phyloP scores from a whole-genome alignment of 192 early-diverging fungal species.

The Coemansia erecta region DNA sequence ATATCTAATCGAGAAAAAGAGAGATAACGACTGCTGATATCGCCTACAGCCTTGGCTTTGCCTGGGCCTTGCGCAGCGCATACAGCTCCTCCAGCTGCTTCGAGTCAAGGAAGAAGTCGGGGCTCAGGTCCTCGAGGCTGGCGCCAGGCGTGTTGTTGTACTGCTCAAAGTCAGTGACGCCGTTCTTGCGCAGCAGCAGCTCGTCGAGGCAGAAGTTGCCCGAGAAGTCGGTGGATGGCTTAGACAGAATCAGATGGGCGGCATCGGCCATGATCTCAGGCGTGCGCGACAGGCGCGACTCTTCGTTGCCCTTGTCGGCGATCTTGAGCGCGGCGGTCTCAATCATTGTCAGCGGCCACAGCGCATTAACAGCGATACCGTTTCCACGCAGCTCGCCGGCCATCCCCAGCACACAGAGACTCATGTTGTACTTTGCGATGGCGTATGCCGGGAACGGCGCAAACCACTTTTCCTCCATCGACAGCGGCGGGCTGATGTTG shows the following conservation, averaged over 20 bases:
- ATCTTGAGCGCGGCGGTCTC: slow-evolving; percentile 66
- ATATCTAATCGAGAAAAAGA: too few relatives aligned
- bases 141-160: slow-evolving; percentile 63
- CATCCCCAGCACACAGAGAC: slow-evolving; percentile 69
- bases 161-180: slow-evolving; percentile 68
- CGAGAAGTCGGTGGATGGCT: slow-evolving; percentile 55
- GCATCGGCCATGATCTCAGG: slow-evolving; percentile 82
- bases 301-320: slow-evolving; percentile 13
- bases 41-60: slow-evolving; percentile 12
- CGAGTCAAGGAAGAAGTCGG: slow-evolving; percentile 65
- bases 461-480: slow-evolving; percentile 72
- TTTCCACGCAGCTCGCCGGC: slow-evolving; percentile 63
- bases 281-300: slow-evolving; percentile 19
- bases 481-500: slow-evolving; percentile 69
- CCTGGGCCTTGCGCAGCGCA: slow-evolving; percentile 32
- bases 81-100: slow-evolving; percentile 46
- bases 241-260: slow-evolving; percentile 61
- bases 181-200: slow-evolving; percentile 66
- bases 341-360: slow-evolving; percentile 77
- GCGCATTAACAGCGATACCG: slow-evolving; percentile 72
- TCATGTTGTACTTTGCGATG: slow-evolving; percentile 76
- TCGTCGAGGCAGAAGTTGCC: slow-evolving; percentile 83
- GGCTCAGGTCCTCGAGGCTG: slow-evolving; percentile 55
- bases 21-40: neutral
- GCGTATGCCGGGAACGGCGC: slow-evolving; percentile 63